A percentile compares a stretch with the other conserved stretches of the same genome.
phyloP scores from a whole-genome alignment of 371 early-diverging fungal species.

The Mortierella sp. region DNA sequence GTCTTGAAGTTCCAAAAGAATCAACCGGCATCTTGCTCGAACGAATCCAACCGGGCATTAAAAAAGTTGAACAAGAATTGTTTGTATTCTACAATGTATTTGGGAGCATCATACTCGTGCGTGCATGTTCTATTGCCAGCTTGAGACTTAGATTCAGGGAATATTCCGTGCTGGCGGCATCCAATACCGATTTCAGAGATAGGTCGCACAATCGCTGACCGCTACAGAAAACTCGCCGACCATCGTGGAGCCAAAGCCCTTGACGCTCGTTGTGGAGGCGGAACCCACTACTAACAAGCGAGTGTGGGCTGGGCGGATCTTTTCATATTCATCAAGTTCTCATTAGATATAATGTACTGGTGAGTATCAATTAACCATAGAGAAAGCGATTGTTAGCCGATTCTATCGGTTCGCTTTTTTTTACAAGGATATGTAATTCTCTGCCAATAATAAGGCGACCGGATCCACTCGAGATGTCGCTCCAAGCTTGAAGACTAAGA shows the following conservation, averaged over 20 bases:
- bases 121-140: conserved; percentile 65
- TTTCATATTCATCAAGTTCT: conserved; percentile 43
- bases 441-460: too few species aligned
- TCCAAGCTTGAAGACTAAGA: too few species aligned
- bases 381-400: conserved; percentile 18
- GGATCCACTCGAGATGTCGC: too few species aligned
- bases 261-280: conserved; percentile 11
- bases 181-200: conserved; percentile 72
- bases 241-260: conserved; percentile 67
- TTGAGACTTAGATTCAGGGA: conserved; percentile 33
- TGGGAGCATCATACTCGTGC: conserved; percentile 55
- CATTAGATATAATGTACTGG: conserved; percentile 63
- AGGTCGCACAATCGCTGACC: conserved; percentile 79
- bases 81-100: conserved; percentile 36
- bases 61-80: conserved; percentile 37
- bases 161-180: conserved; percentile 74
- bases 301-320: conserved; percentile 31
- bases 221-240: conserved; percentile 82
- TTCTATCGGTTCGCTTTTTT: too few species aligned
- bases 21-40: conserved; percentile 66
- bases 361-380: conserved; percentile 56
- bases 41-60: conserved; percentile 63
- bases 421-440: too few species aligned
- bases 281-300: conserved; percentile 41
- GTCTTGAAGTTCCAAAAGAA: conserved; percentile 71